phyloP scores from a whole-genome alignment of 2,329 filamentous ascomycete genomes.

The Penicillium polonicum region DNA sequence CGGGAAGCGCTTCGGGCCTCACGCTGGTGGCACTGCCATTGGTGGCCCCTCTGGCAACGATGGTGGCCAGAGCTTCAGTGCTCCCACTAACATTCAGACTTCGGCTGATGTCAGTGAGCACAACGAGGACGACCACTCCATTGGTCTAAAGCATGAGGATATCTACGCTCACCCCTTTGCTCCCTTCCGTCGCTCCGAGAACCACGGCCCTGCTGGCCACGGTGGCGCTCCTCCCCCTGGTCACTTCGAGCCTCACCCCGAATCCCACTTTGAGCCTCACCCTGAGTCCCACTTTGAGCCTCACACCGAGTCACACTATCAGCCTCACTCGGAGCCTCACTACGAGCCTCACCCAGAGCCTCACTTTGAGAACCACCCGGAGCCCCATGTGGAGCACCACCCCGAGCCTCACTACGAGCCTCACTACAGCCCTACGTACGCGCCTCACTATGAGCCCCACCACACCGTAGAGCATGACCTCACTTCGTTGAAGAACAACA shows the following conservation, averaged over 20 bases:
- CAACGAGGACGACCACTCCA: constrained; percentile 21
- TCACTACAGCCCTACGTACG: not conserved
- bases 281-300: not conserved
- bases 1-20: constrained; percentile 12
- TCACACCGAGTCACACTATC: not conserved
- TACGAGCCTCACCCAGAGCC: not conserved
- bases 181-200: not conserved
- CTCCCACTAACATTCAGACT: constrained; percentile 15
- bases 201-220: not conserved
- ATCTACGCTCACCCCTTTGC: constrained; percentile 8
- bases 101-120: constrained; percentile 16
- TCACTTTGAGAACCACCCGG: not conserved
- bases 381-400: not conserved
- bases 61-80: constrained; percentile 23
- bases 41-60: constrained; percentile 27
- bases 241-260: not conserved
- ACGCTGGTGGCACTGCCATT: constrained; percentile 18
- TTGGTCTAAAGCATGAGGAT: constrained; percentile 16
- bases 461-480: not conserved
- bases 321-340: not conserved
- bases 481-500: not conserved
- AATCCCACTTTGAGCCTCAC: not conserved
- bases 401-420: not conserved
- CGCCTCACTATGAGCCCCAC: not conserved
- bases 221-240: not conserved